Percentiles rank a stretch among this genome's conserved stretches.
phyloP scores from a whole-genome alignment of 1,284 basidiomycete species.

The Ceratobasidium sp. region DNA sequence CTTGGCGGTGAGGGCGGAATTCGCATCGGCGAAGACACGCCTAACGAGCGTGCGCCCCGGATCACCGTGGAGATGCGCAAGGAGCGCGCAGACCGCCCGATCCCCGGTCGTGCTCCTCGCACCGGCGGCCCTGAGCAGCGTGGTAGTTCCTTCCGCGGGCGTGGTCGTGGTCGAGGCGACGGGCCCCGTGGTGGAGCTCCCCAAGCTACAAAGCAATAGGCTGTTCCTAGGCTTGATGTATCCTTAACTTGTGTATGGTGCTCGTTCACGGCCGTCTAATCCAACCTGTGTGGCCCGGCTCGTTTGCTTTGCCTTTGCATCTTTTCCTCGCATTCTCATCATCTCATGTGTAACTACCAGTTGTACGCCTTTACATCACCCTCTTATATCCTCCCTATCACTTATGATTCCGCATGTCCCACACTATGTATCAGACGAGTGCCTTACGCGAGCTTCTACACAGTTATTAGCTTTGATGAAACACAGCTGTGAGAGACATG shows the following conservation, averaged over 20 bases:
- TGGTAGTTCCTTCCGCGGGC: conserved; percentile 46
- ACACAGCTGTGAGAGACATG: conserved; percentile 10
- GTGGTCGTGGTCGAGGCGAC: conserved; percentile 48
- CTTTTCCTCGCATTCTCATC: conserved; percentile 42
- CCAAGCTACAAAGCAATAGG: conserved; percentile 27
- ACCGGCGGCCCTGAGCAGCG: conserved; percentile 53
- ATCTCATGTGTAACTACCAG: conserved; percentile 43
- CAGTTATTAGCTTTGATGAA: conserved; percentile 23
- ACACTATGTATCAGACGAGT: conserved; percentile 38
- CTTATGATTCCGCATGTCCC: conserved; percentile 26
- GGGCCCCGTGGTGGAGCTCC: conserved; percentile 43
- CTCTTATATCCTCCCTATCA: conserved; percentile 31
- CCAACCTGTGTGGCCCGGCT: conserved; percentile 5
- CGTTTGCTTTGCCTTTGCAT: conserved; percentile 45
- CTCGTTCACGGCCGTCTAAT: conserved; percentile 43
- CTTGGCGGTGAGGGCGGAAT: conserved; percentile 93
- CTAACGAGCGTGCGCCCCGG: conserved; percentile 65
- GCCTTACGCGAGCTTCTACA: conserved; percentile 28
- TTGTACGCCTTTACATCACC: conserved; percentile 40
- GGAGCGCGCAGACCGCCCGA: conserved; percentile 82
- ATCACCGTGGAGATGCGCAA: conserved; percentile 90
- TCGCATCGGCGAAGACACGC: conserved; percentile 67
- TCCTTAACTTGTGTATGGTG: conserved; percentile 18
- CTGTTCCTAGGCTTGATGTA: neutral
- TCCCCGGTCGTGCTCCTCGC: conserved; percentile 53